Evolutionary conservation across 2,329 filamentous ascomycete species (phyloP), one percentile per base, ranked within the genome.

Genomic region (Colletotrichum aenigma): DNA sequence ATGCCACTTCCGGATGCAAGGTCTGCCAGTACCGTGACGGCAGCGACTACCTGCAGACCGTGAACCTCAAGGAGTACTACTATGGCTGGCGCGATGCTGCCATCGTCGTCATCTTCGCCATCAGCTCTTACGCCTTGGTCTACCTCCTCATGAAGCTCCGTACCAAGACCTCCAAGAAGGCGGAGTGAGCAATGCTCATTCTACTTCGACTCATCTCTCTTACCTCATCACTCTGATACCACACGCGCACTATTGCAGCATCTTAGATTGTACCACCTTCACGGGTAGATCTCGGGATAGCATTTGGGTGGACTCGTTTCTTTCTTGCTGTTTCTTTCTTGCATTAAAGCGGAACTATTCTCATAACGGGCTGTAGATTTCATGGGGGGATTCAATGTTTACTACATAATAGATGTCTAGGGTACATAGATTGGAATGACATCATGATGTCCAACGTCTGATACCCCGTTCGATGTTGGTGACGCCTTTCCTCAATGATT

Each of bases 51-150:
- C 81, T 94, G 4, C 79, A 82, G 3, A 90, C 87, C 0, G 77
- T 94, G 15, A 93, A 94, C 79, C 79, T 94, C 9, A 85, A 86
- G 2, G 87, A 91, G 6, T 91, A 93, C 78, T 90, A 87, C 76
- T 92, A 91, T 78, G 93, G 91, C 0, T 95, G 93, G 93, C 87
- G 93, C 65, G 88, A 94, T 82, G 90, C 91, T 0, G 93, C 80
- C 0, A 91, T 94, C 64, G 87, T 89, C 4, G 89, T 88, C 2
- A 83, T 91, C 7, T 93, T 93, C 77, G 88, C 85, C 2, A 75
- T 91, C 52, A 89, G 87, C 71, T 89, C 87, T 2, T 93, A 93
- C 69, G 81, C 80, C 0, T 60, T 88, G 66, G 87, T 89, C 8
- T 88, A 85, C 71, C 73, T 79, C 3, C 79, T 89, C 69, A 89